Conservation (phyloP, 164 flowering plant genomes). For the Pachysandra terminalis region DNA sequence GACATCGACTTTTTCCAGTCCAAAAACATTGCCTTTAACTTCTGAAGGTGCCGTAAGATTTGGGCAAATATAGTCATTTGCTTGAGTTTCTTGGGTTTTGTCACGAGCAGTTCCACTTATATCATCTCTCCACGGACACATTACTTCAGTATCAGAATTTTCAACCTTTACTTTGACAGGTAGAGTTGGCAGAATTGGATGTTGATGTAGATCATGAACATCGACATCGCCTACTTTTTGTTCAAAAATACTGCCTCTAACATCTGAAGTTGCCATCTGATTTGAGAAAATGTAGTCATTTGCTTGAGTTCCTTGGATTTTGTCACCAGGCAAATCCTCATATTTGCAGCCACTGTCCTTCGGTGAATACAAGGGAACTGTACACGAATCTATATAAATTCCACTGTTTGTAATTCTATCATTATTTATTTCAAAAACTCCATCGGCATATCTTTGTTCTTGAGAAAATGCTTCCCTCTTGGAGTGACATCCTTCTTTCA, state of each 20-base stretch:
- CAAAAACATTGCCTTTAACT: conserved; percentile 8
- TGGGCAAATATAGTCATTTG: conserved; percentile 3
- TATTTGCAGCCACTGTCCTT: neutral
- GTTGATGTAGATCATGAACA: conserved; percentile 5
- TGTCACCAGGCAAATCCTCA: conserved; percentile 1
- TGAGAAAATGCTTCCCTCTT: neutral
- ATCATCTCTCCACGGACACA: conserved; percentile 10
- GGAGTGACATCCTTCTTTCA: neutral
- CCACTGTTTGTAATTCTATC: conserved; percentile 8
- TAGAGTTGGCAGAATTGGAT: conserved; percentile 3
- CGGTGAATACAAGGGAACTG: neutral
- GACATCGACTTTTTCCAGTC: conserved; percentile 13
- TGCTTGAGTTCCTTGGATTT: conserved; percentile 1
- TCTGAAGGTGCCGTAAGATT: conserved; percentile 13
- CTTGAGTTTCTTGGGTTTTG: conserved; percentile 1
- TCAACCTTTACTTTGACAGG: conserved; percentile 22
- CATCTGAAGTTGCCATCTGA: conserved; percentile 14
- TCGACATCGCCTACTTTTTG: conserved; percentile 10
- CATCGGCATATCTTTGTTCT: neutral
- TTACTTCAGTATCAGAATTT: conserved; percentile 10
- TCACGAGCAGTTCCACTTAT: conserved; percentile 5
- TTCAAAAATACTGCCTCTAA: conserved; percentile 8
- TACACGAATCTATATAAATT: conserved; percentile 4
- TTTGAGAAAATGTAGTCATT: conserved; percentile 3
- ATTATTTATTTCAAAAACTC: conserved; percentile 2